A percentile compares a stretch with the other conserved stretches of the same genome.
phyloP scores from a whole-genome alignment of 441 rosid genomes.

The Dalechampia spathulata region DNA sequence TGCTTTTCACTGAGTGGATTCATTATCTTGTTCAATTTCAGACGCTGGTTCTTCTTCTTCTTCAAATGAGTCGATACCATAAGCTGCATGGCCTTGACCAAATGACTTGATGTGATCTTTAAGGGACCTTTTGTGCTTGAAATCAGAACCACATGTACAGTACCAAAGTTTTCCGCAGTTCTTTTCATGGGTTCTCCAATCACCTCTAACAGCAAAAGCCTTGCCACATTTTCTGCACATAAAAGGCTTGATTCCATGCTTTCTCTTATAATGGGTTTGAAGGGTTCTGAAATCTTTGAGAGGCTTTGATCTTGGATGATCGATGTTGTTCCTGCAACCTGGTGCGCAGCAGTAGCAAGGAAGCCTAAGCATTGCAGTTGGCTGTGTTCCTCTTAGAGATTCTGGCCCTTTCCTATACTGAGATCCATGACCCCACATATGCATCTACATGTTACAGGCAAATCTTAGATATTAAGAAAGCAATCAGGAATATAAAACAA shows the following conservation, averaged over 20 bases:
- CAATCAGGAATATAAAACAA: too few relatives aligned
- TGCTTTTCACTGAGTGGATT: conserved; percentile 27
- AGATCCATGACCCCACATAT: conserved; percentile 99
- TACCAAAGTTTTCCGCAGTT: conserved; percentile 99
- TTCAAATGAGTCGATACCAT: conserved; percentile 51
- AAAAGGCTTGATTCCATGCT: conserved; percentile 86
- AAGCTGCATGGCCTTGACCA: conserved; percentile 76
- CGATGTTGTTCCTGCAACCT: conserved; percentile 92
- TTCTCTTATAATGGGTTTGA: conserved; percentile 96
- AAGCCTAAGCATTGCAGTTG: conserved; percentile 88
- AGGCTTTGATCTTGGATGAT: conserved; percentile 82
- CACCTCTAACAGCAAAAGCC: conserved; percentile 93
- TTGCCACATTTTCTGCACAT: conserved; percentile 89
- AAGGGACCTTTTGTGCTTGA: conserved; percentile 93
- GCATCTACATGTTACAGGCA: conserved; percentile 53
- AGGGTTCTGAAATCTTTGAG: conserved; percentile 95
- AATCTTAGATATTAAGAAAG: too few relatives aligned
- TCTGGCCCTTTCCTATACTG: conserved; percentile 97
- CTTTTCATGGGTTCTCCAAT: conserved; percentile 99
- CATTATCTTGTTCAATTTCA: conserved; percentile 63
- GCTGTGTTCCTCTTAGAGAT: conserved; percentile 87
- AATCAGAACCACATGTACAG: conserved; percentile 90
- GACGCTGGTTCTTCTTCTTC: conserved; percentile 71
- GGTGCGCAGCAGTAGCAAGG: conserved; percentile 94
- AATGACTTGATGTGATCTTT: conserved; percentile 90